Evolutionary conservation across 306 rosid species (phyloP).

Genomic region (Carpinus viminea): DNA sequence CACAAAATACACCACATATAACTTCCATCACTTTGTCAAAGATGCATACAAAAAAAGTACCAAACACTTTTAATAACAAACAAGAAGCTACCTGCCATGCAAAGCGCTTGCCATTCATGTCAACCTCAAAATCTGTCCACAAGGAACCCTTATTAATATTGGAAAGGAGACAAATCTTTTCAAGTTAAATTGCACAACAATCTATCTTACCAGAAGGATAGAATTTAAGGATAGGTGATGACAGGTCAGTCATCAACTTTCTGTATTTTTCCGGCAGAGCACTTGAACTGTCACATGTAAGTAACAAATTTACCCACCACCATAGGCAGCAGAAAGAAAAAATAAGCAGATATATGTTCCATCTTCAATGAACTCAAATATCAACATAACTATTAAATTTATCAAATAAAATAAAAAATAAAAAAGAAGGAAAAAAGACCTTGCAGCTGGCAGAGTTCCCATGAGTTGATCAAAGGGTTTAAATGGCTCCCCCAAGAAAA

Average conservation of each 20-base stretch:
- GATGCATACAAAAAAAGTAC: conserved; percentile 15
- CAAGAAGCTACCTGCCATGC: conserved; percentile 79
- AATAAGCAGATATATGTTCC: not conserved
- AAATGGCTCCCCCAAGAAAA: conserved; percentile 85
- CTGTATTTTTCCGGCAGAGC: conserved; percentile 88
- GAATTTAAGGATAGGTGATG: conserved; percentile 72
- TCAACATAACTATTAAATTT: conserved; percentile 22
- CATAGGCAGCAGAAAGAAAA: conserved; percentile 2
- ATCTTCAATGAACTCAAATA: conserved; percentile 17
- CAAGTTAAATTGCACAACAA: conserved; percentile 17
- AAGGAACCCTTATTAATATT: conserved; percentile 22
- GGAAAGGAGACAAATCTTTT: conserved; percentile 13
- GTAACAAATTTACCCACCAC: conserved; percentile 7
- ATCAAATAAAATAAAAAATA: conserved; percentile 6
- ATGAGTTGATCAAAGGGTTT: conserved; percentile 97
- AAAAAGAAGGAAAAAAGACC: conserved; percentile 44
- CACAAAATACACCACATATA: conserved; percentile 11
- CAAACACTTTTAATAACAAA: not conserved
- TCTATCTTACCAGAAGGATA: conserved; percentile 80
- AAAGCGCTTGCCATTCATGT: conserved; percentile 97
- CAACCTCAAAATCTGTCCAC: conserved; percentile 84
- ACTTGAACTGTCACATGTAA: conserved; percentile 66
- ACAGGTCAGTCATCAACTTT: conserved; percentile 78
- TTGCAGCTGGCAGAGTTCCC: conserved; percentile 97
- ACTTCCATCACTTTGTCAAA: conserved; percentile 21